Percentiles rank a stretch among this genome's conserved stretches.
phyloP scores from a whole-genome alignment of 148 eudicot genomes.

The Pouteria glomerata region DNA sequence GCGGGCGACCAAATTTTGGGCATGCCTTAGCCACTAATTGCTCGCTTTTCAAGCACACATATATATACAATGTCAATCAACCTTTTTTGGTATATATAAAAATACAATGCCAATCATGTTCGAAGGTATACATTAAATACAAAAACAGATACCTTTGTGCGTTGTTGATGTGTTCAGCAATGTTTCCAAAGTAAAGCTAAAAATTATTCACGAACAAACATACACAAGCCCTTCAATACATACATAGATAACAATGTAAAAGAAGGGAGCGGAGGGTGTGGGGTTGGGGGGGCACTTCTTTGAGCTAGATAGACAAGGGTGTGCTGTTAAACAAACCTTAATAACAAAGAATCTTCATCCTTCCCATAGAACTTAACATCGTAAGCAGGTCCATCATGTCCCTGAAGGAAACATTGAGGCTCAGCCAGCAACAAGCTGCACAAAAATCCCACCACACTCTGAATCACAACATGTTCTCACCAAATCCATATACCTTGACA shows the following conservation, averaged over 20 bases:
- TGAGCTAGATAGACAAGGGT: not conserved
- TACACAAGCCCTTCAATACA: no score
- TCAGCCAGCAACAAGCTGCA: slow-evolving; percentile 46
- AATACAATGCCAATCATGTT: no score
- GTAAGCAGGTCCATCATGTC: slow-evolving; percentile 92
- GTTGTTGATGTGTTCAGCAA: not conserved
- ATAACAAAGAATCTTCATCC: slow-evolving; percentile 57
- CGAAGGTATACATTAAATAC: no score
- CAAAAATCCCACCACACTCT: slow-evolving; percentile 1
- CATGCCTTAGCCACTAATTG: not conserved
- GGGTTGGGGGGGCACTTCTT: no score
- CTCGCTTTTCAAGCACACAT: not conserved
- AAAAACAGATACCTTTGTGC: no score
- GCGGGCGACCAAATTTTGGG: not conserved
- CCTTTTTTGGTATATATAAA: no score
- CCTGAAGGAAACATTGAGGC: slow-evolving; percentile 59
- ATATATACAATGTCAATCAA: not conserved
- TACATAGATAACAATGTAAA: not conserved
- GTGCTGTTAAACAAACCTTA: slow-evolving; percentile 48
- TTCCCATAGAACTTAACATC: slow-evolving; percentile 77
- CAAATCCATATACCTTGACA: not conserved
- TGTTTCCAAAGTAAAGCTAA: not conserved
- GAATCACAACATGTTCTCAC: not conserved
- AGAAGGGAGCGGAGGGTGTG: no score
- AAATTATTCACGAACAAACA: not conserved